Base-by-base conservation (phyloP, 768 basidiomycete species). In the Termitomyces sp. region DNA sequence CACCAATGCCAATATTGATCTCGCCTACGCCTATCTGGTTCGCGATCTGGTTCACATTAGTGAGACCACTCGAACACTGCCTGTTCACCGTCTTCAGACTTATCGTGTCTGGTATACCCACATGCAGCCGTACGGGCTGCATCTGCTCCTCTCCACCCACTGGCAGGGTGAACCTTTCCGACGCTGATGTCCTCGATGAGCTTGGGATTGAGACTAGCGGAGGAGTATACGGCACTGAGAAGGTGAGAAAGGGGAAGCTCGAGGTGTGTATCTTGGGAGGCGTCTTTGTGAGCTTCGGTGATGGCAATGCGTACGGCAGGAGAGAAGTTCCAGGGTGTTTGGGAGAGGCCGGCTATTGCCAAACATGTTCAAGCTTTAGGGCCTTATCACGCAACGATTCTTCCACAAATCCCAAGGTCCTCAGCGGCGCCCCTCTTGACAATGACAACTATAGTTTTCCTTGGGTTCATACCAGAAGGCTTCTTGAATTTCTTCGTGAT, bases 1-100 rank as follows among this genome's bases (percentile, higher is more conserved):
- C 69, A 88, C 92, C 94, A 57, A 96, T 91, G 46, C 94, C 94
- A 66, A 96, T 86, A 68, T 92, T 87, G 64, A 96, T 96, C 76
- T 94, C 88, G 0, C 92, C 91, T 2, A 82, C 72, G 17, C 75
- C 71, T 67, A 97, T 96, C 70, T 88, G 81, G 71, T 89, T 90
- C 36, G 94, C 91, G 65, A 96, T 89, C 70, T 87, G 85, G 72
- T 84, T 86, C 67, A 96, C 83, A 10, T 91, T 89, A 32, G 89
- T 87, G 48, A 97, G 79, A 45, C 94, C 94, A 42, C 87, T 90
- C 1, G 92, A 93, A 76, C 95, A 96, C 74, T 96, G 93, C 36
- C 95, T 81, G 76, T 97, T 96, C 65, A 95, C 83, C n/a, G 93
- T 94, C 74, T 88, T 87, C 68, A 96, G 68, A 14, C 91, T 74